phyloP scores from a whole-genome alignment of 768 basidiomycete genomes.

The Galerina sulciceps region DNA sequence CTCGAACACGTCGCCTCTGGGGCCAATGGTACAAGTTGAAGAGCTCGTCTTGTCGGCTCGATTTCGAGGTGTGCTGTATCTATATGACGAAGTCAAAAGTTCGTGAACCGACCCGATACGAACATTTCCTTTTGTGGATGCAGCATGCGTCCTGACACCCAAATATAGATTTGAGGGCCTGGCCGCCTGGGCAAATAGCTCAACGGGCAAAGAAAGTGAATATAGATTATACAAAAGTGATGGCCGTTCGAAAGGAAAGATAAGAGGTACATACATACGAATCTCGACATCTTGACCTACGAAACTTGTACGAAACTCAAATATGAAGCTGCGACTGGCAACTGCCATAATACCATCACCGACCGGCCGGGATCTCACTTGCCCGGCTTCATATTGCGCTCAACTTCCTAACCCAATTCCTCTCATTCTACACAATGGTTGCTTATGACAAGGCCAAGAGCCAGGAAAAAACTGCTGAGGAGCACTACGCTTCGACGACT shows the following conservation, averaged over 20 bases:
- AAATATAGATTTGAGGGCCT: too few species aligned
- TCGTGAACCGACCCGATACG: background rate
- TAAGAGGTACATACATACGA: too few species aligned
- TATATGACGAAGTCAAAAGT: background rate
- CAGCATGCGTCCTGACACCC: too few species aligned
- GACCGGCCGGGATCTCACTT: slow-evolving; percentile 4
- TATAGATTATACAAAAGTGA: background rate
- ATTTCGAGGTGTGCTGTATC: background rate
- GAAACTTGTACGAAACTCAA: too few species aligned
- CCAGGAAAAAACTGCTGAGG: slow-evolving; percentile 40
- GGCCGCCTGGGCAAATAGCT: too few species aligned
- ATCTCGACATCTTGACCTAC: too few species aligned
- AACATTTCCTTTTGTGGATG: background rate
- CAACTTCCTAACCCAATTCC: background rate
- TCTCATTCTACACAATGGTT: slow-evolving; percentile 1
- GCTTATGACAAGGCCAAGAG: slow-evolving; percentile 37
- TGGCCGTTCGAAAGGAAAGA: too few species aligned
- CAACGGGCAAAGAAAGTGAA: background rate
- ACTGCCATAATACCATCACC: background rate
- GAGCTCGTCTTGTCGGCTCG: slow-evolving; percentile 22
- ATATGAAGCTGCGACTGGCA: too few species aligned
- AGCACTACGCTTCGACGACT: slow-evolving; percentile 63
- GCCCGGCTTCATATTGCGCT: background rate
- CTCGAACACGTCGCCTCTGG: slow-evolving; percentile 34
- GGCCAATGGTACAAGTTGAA: slow-evolving; percentile 7